These are phyloP conservation scores for Coleophoma eucalyptorum DNA, from an alignment of 2,329 filamentous ascomycete genomes.

Conservation along the genomic window DNA sequence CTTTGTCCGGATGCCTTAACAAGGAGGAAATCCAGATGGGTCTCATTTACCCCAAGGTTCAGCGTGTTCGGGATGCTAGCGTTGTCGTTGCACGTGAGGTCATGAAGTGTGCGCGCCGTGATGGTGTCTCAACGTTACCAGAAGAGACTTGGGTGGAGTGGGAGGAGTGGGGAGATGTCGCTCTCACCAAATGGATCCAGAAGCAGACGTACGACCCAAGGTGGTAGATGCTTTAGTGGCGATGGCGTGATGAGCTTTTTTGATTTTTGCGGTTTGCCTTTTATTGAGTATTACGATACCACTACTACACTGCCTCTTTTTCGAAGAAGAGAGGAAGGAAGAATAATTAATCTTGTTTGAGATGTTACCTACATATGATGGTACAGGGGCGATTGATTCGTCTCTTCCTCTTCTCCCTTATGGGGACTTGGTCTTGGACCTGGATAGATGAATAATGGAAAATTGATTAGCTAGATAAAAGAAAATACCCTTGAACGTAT, in stretches of 20 bases:
- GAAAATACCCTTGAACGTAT: too few relatives aligned
- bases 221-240: constrained; percentile 13
- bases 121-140: constrained; percentile 67
- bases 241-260: background rate
- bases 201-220: constrained; percentile 55
- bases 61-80: constrained; percentile 87
- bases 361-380: too few relatives aligned
- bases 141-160: constrained; percentile 70
- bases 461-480: too few relatives aligned
- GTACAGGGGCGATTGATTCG: too few relatives aligned
- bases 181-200: constrained; percentile 57
- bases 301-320: too few relatives aligned
- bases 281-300: too few relatives aligned
- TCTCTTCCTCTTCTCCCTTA: too few relatives aligned
- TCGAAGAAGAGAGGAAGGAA: too few relatives aligned
- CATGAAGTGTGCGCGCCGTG: constrained; percentile 84
- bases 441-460: too few relatives aligned
- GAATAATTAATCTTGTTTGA: too few relatives aligned
- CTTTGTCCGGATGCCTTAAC: constrained; percentile 74
- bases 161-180: constrained; percentile 67
- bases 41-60: constrained; percentile 86
- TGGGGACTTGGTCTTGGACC: too few relatives aligned
- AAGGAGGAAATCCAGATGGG: constrained; percentile 77
- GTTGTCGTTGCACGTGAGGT: constrained; percentile 84
- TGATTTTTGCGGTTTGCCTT: too few relatives aligned